Conservation (phyloP, 75 land plant species). For the Azolla pinnata region DNA sequence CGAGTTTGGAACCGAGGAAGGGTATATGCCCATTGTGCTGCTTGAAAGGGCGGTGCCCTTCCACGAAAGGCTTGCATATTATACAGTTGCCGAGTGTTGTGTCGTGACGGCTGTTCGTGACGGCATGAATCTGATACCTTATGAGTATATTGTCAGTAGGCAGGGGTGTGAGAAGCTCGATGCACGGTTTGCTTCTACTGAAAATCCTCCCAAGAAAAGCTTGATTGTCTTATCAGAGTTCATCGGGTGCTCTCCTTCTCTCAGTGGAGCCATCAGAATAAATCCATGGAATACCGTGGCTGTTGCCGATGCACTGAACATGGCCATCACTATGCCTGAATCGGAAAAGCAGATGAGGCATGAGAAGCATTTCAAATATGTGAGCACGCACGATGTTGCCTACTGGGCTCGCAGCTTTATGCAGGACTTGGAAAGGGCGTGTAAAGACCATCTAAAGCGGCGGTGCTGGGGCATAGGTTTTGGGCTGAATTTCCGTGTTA, state of each 20-base stretch:
- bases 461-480: conserved; percentile 72
- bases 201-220: conserved; percentile 38
- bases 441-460: conserved; percentile 48
- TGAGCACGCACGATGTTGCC: conserved; percentile 61
- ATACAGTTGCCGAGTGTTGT: conserved; percentile 60
- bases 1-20: conserved; percentile 39
- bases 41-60: conserved; percentile 46
- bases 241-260: conserved; percentile 81
- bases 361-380: conserved; percentile 65
- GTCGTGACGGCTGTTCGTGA: conserved; percentile 73
- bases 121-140: conserved; percentile 77
- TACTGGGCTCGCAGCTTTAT: conserved; percentile 70
- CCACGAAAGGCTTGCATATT: conserved; percentile 59
- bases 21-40: conserved; percentile 53
- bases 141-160: conserved; percentile 57
- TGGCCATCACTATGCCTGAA: conserved; percentile 41
- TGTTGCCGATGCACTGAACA: conserved; percentile 65
- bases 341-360: conserved; percentile 49
- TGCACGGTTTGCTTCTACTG: conserved; percentile 13
- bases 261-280: conserved; percentile 69
- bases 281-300: conserved; percentile 74
- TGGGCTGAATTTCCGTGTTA: conserved; percentile 58
- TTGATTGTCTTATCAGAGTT: conserved; percentile 76
- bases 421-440: conserved; percentile 51
- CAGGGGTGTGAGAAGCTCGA: conserved; percentile 51